Evolutionary conservation across 352 stramenopile species (phyloP).

Genomic region (Globisporangium acanthophoron): DNA sequence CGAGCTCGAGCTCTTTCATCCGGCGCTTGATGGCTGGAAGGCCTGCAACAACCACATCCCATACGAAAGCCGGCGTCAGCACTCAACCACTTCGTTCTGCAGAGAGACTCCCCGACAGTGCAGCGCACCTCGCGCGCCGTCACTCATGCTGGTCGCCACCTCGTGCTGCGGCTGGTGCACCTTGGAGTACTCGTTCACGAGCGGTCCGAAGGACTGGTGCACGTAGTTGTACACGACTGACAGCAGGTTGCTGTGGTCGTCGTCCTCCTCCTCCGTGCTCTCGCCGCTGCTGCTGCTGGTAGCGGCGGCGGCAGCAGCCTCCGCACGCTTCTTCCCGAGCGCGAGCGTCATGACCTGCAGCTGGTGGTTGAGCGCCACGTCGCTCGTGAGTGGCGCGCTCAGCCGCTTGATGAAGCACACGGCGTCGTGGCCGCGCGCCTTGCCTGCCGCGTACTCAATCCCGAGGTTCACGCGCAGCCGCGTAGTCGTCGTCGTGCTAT

Average conservation of each 20-base stretch:
- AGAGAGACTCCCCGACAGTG: background rate
- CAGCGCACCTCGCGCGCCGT: constrained; percentile 42
- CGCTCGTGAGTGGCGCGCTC: constrained; percentile 54
- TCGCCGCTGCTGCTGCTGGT: constrained; percentile 40
- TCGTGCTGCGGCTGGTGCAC: constrained; percentile 73
- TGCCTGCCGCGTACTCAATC: constrained; percentile 62
- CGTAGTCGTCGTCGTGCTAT: constrained; percentile 8
- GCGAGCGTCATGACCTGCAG: constrained; percentile 86
- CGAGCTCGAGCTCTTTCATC: constrained; percentile 93
- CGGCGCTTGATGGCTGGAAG: constrained; percentile 83
- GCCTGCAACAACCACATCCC: constrained; percentile 24
- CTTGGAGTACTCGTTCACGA: constrained; percentile 85
- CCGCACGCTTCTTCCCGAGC: constrained; percentile 39
- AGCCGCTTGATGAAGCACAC: constrained; percentile 88
- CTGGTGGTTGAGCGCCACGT: constrained; percentile 73
- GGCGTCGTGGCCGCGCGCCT: constrained; percentile 62
- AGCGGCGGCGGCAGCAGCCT: background rate
- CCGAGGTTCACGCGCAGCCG: constrained; percentile 70
- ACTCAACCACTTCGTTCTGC: background rate
- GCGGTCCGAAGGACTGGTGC: constrained; percentile 81
- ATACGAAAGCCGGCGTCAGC: background rate
- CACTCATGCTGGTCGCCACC: constrained; percentile 40
- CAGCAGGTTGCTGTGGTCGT: constrained; percentile 61
- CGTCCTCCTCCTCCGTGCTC: constrained; percentile 55
- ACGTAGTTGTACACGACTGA: constrained; percentile 88